Evolutionary conservation across 139 green algal genomes (phyloP).

Genomic region (Tetradesmus lagerheimii): DNA sequence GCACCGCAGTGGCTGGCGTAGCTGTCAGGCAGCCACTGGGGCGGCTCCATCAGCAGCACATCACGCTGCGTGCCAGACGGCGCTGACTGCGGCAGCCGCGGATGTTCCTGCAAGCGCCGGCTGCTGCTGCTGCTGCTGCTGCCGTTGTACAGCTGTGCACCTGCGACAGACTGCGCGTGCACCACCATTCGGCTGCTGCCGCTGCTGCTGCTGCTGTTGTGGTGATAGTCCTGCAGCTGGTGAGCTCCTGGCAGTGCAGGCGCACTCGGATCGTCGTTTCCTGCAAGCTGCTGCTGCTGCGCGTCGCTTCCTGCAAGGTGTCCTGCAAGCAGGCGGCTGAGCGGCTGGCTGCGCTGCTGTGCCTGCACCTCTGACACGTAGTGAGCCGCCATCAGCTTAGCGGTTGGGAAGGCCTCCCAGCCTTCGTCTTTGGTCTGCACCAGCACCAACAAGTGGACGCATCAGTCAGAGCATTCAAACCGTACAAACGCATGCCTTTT

Average conservation of each 20-base stretch:
- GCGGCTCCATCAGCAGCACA: constrained; percentile 76
- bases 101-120: neutral
- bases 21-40: constrained; percentile 83
- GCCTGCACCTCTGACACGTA: constrained; percentile 52
- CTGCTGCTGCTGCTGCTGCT: constrained; percentile 29
- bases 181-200: neutral
- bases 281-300: neutral
- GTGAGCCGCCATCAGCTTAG: constrained; percentile 49
- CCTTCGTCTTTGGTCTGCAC: constrained; percentile 56
- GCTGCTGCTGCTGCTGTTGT: neutral
- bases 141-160: neutral
- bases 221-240: neutral
- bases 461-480: no score
- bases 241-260: neutral
- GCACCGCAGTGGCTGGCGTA: constrained; percentile 45
- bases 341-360: neutral
- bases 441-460: no score
- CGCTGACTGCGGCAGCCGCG: constrained; percentile 16
- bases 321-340: neutral
- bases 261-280: neutral
- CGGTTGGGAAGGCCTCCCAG: constrained; percentile 76
- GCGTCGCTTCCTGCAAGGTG: neutral
- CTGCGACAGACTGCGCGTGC: neutral
- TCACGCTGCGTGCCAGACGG: constrained; percentile 48
- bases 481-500: no score